Conservation (phyloP, 495 filamentous ascomycete genomes). For the Sabuloglossum arenarium region DNA sequence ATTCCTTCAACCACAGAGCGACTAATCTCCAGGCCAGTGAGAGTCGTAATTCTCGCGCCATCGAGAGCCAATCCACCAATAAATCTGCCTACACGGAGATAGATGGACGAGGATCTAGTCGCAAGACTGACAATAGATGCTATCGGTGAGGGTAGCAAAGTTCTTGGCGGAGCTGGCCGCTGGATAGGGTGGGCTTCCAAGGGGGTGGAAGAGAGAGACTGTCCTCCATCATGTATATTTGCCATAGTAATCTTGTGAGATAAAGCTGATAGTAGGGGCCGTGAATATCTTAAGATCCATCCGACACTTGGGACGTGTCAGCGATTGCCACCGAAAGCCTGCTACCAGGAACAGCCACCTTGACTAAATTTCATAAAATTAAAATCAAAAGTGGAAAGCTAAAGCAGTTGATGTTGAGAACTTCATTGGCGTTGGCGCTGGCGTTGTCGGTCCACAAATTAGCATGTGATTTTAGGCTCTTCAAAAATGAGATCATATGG, state of each 20-base stretch:
- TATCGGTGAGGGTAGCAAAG: constrained; percentile 43
- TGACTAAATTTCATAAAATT: background rate
- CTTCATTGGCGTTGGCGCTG: too few species aligned
- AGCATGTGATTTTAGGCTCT: background rate
- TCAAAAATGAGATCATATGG: too few species aligned
- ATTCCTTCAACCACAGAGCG: constrained; percentile 45
- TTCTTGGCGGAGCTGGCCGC: constrained; percentile 12
- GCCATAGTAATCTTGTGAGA: background rate
- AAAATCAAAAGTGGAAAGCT: background rate
- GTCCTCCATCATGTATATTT: background rate
- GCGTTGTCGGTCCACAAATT: too few species aligned
- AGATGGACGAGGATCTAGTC: constrained; percentile 46
- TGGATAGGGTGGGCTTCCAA: background rate
- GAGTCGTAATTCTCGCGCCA: constrained; percentile 42
- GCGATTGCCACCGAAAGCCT: background rate
- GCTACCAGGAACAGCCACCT: background rate
- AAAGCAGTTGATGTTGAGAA: background rate
- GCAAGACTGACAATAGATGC: constrained; percentile 49
- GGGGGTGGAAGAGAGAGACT: too few species aligned
- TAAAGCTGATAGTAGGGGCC: background rate
- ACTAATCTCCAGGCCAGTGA: constrained; percentile 48
- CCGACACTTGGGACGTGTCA: background rate
- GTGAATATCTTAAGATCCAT: background rate
- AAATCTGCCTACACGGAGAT: constrained; percentile 45
- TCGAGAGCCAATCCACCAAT: constrained; percentile 43